Base-by-base conservation (phyloP, 306 rosid genomes). In the Glycyrrhiza uralensis region DNA sequence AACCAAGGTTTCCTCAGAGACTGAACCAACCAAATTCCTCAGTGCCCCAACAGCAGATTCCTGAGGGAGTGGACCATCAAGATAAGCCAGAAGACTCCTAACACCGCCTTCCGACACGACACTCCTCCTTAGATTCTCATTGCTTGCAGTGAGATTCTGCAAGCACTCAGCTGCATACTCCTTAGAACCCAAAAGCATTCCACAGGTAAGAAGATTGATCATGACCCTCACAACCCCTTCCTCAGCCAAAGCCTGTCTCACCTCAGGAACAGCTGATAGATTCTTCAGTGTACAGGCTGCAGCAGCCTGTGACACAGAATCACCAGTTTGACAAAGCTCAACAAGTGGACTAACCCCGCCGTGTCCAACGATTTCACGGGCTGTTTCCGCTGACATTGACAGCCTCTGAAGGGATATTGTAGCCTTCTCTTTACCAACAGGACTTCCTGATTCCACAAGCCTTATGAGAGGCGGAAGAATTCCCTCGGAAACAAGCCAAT, bases 91-190 rank as follows among this genome's bases (percentile, higher is more conserved):
- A 33, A 94, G 89, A 73, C 87, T 94, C 45, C 78, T 81, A 6
- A 87, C 72, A 18, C 98, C 98, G 4, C 98, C 98, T 80, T 91
- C 97, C 6, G 89, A 77, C 49, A 94, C 54, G 4, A 94, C 92
- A 22, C 76, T 79, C 81, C 80, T 83, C 66, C 85, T 76, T 4
- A 94, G 76, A 76, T 78, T 87, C 59, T 91, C 96, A 29, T 86
- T 91, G 86, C 91, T 79, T 17, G 94, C 83, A 42, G 97, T 87
- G 81, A 94, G 94, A 24, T 91, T 91, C 74, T 84, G 94, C 82
- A 94, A 75, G 76, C 96, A 94, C 46, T 94, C 98, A 0, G 98
- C 94, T 0, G 98, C 98, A 38, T 83, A 82, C 80, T 89, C 92
- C 79, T 86, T 94, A 9, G 97, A 83, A 11, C 87, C 94, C 39